A percentile compares a stretch with the other conserved stretches of the same genome.
These are phyloP conservation scores for Coemansia sp. DNA, from an alignment of 371 early-diverging fungal genomes.

Conservation along the genomic window DNA sequence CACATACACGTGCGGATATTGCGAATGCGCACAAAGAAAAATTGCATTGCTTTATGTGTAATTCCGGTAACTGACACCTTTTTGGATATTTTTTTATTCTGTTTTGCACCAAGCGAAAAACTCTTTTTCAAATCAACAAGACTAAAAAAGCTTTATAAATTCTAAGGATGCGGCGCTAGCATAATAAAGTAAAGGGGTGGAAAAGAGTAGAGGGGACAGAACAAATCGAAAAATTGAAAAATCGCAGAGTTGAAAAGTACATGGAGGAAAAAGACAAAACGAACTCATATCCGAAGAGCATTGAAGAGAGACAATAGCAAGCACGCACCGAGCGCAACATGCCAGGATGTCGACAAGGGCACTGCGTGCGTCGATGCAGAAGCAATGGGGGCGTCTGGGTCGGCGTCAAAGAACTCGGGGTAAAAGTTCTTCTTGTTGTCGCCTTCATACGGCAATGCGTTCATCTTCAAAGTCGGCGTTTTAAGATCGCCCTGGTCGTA, in stretches of 20 bases:
- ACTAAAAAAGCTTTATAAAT: slow-evolving; percentile 1
- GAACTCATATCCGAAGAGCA: slow-evolving; percentile 19
- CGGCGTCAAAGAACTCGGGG: slow-evolving; percentile 39
- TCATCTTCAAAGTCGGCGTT: slow-evolving; percentile 38
- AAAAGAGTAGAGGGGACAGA: background rate
- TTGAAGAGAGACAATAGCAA: background rate
- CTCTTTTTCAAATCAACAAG: background rate
- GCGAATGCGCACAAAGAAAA: background rate
- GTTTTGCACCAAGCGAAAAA: background rate
- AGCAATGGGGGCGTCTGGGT: slow-evolving; percentile 13
- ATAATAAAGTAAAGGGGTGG: background rate
- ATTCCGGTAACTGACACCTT: background rate
- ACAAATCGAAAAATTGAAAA: background rate
- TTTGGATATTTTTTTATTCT: background rate
- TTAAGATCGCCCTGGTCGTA: slow-evolving; percentile 45
- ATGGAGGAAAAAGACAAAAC: background rate
- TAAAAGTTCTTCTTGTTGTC: slow-evolving; percentile 30
- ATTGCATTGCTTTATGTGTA: background rate
- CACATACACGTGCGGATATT: background rate
- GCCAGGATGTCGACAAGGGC: background rate
- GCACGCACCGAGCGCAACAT: background rate
- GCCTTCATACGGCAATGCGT: slow-evolving; percentile 30
- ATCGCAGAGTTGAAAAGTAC: background rate
- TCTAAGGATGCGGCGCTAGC: background rate
- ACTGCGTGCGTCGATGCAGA: background rate